A percentile compares a stretch with the other conserved stretches of the same genome.
Evolutionary conservation across 2,329 filamentous ascomycete species (phyloP).

Genomic region (Sarocladium oryzae): DNA sequence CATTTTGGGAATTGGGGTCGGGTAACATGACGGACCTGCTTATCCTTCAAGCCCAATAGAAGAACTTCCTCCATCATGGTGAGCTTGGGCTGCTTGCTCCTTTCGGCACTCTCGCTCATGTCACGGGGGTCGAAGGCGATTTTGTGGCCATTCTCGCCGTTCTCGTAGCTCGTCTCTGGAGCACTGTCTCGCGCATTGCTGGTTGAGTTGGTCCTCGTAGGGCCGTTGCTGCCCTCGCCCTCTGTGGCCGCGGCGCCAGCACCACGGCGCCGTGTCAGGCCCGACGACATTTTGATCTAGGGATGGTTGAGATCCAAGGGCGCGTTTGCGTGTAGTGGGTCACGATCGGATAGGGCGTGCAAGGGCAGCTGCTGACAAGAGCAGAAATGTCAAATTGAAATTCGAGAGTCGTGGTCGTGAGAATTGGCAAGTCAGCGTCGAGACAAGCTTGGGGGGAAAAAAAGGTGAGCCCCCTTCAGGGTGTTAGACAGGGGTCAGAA

Average conservation of each 20-base stretch:
- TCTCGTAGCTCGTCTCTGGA: conserved; percentile 81
- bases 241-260: conserved; percentile 57
- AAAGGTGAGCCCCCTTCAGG: conserved; percentile 10
- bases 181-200: conserved; percentile 46
- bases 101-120: conserved; percentile 92
- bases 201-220: conserved; percentile 53
- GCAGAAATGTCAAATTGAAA: not conserved
- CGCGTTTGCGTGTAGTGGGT: not conserved
- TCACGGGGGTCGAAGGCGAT: conserved; percentile 97
- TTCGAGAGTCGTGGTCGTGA: not conserved
- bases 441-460: conserved; percentile 1
- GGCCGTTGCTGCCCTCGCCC: conserved; percentile 47
- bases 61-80: conserved; percentile 98
- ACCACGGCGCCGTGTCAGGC: conserved; percentile 62
- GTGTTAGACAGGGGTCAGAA: conserved; percentile 4
- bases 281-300: conserved; percentile 30
- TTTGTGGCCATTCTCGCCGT: conserved; percentile 92
- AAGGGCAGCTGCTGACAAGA: not conserved
- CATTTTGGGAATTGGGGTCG: not conserved
- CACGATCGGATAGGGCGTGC: not conserved
- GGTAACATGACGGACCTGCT: conserved; percentile 64
- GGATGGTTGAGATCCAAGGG: not conserved
- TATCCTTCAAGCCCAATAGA: conserved; percentile 93
- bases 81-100: conserved; percentile 95
- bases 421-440: not conserved